These are phyloP conservation scores for Metarhizium sp. DNA, from an alignment of 2,329 filamentous ascomycete genomes.

Conservation along the genomic window DNA sequence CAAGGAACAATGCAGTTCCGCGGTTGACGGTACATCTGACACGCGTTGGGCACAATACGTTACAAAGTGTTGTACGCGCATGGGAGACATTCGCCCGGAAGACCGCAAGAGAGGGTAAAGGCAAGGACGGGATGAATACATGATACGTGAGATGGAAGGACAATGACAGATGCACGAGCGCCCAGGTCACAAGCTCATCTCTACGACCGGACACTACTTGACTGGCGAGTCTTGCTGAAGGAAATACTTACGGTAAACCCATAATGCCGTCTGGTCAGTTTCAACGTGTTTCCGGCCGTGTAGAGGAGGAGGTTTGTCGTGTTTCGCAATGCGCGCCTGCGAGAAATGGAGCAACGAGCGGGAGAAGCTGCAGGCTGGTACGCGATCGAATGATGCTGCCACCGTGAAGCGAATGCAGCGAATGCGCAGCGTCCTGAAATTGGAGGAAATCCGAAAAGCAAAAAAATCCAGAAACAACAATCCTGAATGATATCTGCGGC, in stretches of 20 bases:
- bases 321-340: neutral
- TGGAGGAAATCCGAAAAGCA: neutral
- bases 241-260: slow-evolving; percentile 38
- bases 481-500: neutral
- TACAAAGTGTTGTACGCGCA: neutral
- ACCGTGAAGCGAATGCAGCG: neutral
- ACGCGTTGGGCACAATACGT: neutral
- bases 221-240: neutral
- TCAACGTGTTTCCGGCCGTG: neutral
- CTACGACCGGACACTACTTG: neutral
- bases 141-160: neutral
- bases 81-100: neutral
- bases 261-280: slow-evolving; percentile 18
- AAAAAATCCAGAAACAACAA: neutral
- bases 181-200: neutral
- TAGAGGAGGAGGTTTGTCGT: no score
- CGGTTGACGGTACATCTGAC: neutral
- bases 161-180: neutral
- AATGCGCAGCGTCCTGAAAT: neutral
- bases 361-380: neutral
- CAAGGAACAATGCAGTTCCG: slow-evolving; percentile 7
- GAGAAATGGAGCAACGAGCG: neutral
- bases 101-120: neutral
- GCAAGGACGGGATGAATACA: neutral
- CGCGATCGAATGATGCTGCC: neutral